Evolutionary conservation across 441 rosid species (phyloP), one percentile per base, ranked within the genome.

Genomic region (Hura crepitans): DNA sequence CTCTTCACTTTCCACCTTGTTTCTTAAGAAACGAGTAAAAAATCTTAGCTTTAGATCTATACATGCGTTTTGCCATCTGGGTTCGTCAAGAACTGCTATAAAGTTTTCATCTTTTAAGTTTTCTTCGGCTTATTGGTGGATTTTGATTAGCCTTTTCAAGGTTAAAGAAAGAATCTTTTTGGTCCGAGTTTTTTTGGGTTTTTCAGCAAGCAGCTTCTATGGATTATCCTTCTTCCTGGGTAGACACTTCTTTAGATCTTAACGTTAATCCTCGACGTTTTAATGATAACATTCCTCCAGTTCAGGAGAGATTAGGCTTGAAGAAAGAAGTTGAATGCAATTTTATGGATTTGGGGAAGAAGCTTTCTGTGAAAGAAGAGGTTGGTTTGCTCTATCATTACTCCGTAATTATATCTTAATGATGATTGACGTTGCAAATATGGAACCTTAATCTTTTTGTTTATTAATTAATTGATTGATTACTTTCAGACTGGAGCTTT

Each of bases 231-330:
- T 75, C 85, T 63, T 80, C 89, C 1, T 78, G 77, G 76, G 82
- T 87, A 6, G 85, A 89, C 69, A 90, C 92, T 74, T 84, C 94
- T n/a, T 69, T 94, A 75, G 93, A 94, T 86, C 97, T 94, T 62
- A 85, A 84, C 33, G 70, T 82, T 53, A 83, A 80, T 72, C 84
- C 85, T 14, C 64, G 75, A 17, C 85, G 79, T 56, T 67, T 72
- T 49, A 66, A 71, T 2, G 84, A 81, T 64, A 85, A 79, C 27
- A 58, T 54, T 62, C 67, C 75, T 8, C 56, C 76, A 78, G 84
- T 85, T 73, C 62, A 76, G 63, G 53, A 33, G 30, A 23, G 4
- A 0, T 43, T 49, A 14, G 54, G 45, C 13, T 13, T 53, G 79
- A 71, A 67, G 50, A 78, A 74, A 63, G 81, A 75, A 63, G 35